Conservation (phyloP, 257 asterid species). For the Striga asiatica region DNA sequence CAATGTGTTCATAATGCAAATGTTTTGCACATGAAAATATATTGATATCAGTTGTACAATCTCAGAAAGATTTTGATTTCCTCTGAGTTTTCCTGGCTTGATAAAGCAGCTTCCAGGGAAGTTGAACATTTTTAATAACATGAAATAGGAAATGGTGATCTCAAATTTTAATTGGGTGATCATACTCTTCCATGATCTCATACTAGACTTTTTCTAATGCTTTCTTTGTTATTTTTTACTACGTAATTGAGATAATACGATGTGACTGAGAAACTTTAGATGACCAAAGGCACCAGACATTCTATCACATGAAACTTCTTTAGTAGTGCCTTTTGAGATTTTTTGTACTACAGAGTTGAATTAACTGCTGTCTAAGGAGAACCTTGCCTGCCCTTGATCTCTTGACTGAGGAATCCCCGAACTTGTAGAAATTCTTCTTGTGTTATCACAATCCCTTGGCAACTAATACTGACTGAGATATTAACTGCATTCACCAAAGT, state of each 20-base stretch:
- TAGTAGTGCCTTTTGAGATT: not conserved
- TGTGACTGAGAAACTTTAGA: not conserved
- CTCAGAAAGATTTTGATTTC: not conserved
- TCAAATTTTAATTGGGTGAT: not conserved
- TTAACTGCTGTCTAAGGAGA: not conserved
- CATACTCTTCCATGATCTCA: not conserved
- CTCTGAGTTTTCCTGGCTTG: not conserved
- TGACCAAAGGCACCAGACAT: not conserved
- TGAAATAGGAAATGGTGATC: not conserved
- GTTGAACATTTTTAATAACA: not conserved
- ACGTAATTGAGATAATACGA: not conserved
- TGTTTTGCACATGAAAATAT: no score
- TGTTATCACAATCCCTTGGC: not conserved
- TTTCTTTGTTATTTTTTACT: not conserved
- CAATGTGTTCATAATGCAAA: no score
- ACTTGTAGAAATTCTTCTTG: not conserved
- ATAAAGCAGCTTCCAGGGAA: not conserved
- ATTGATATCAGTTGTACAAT: not conserved
- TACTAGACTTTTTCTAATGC: not conserved
- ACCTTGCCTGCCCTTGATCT: constrained; percentile 8
- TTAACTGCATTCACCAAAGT: not conserved
- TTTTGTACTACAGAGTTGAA: not conserved
- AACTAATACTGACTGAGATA: not conserved
- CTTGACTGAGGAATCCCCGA: not conserved
- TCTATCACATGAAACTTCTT: not conserved